A percentile compares a stretch with the other conserved stretches of the same genome.
These are phyloP conservation scores for Amaranthus cruentus DNA, from an alignment of 148 eudicot genomes.

Conservation along the genomic window DNA sequence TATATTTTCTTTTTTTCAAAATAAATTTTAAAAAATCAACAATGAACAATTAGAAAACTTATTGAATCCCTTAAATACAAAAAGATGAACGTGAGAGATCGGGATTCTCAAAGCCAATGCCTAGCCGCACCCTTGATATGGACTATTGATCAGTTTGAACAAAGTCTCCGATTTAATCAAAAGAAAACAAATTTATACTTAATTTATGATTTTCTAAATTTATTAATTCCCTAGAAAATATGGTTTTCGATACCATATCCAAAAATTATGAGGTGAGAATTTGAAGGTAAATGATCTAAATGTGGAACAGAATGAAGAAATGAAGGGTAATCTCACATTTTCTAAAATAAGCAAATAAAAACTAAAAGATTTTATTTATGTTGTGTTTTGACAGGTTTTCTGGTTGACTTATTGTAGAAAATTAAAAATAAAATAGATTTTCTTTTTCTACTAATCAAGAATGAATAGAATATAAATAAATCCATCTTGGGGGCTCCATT, in stretches of 20 bases:
- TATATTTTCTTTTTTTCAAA: background rate
- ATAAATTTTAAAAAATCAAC: background rate
- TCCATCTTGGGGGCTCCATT: too few relatives aligned
- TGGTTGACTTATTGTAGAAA: conserved; percentile 21
- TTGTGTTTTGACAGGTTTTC: conserved; percentile 12
- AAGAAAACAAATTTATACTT: conserved; percentile 20
- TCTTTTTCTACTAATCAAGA: conserved; percentile 3
- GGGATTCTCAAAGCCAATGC: conserved; percentile 9
- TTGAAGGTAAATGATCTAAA: conserved; percentile 25
- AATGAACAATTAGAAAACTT: conserved; percentile 6
- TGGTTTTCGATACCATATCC: conserved; percentile 3
- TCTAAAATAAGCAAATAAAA: conserved; percentile 12
- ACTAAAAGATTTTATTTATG: conserved; percentile 21
- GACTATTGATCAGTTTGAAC: conserved; percentile 30
- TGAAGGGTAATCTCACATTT: conserved; percentile 22
- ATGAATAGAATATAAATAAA: background rate
- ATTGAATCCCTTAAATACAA: background rate
- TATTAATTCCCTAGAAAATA: conserved; percentile 8
- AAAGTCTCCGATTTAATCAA: conserved; percentile 19
- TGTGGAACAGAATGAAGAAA: conserved; percentile 25
- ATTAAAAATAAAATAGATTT: background rate
- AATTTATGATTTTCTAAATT: conserved; percentile 17
- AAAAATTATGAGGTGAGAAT: conserved; percentile 33
- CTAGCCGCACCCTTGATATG: conserved; percentile 16
- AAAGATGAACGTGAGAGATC: background rate